Evolutionary conservation across 1,139 yeast species (phyloP).

Genomic region (Candida buenavistaensis): DNA sequence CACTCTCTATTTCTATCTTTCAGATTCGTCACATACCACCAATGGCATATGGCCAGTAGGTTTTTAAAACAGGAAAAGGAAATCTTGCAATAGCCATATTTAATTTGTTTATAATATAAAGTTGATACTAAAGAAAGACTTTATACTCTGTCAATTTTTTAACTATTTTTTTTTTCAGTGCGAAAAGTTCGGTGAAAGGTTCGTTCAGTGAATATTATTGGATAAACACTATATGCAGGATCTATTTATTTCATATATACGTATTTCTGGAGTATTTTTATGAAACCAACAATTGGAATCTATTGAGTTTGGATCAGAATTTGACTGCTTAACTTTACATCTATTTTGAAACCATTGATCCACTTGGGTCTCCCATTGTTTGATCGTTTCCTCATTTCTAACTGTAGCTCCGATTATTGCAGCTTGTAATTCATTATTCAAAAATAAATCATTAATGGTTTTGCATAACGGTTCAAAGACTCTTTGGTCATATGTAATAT

Average conservation of each 20-base stretch:
- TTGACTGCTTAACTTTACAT: conserved; percentile 25
- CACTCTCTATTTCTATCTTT: no score
- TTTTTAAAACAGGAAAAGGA: conserved; percentile 48
- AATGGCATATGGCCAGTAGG: conserved; percentile 51
- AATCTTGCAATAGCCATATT: conserved; percentile 27
- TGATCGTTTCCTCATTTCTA: conserved; percentile 60
- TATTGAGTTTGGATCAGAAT: conserved; percentile 20
- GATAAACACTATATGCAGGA: conserved; percentile 15
- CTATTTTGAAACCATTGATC: conserved; percentile 18
- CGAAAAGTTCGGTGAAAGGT: conserved; percentile 6
- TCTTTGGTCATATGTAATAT: conserved; percentile 76
- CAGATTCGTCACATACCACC: conserved; percentile 45
- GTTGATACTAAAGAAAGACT: not conserved
- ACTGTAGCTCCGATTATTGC: conserved; percentile 69
- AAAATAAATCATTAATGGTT: conserved; percentile 46
- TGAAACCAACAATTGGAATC: conserved; percentile 29
- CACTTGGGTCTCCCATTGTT: conserved; percentile 51
- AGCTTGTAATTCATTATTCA: conserved; percentile 31
- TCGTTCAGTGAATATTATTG: conserved; percentile 12
- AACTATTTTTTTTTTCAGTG: conserved; percentile 6
- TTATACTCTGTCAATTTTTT: conserved; percentile 1
- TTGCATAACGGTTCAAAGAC: conserved; percentile 56
- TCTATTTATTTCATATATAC: conserved; percentile 27
- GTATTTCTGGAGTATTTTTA: conserved; percentile 42
- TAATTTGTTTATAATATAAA: no score